phyloP scores from a whole-genome alignment of 164 flowering plant genomes.

The grape (Vitis vinifera) region DNA sequence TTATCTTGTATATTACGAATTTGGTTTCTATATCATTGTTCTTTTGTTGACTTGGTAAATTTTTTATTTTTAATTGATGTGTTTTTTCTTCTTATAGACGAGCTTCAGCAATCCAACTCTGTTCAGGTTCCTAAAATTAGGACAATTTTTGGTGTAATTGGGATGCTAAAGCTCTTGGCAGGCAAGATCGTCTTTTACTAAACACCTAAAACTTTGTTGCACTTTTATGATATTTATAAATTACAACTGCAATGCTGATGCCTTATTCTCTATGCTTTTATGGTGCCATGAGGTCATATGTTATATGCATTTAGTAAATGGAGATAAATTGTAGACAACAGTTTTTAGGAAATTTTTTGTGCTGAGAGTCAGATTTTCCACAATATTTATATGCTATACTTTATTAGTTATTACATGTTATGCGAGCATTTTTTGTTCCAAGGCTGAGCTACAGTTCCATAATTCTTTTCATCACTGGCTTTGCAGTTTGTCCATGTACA shows the following conservation, averaged over 20 bases:
- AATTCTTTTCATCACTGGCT: neutral
- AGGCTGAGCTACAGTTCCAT: too few species aligned
- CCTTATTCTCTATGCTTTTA: too few species aligned
- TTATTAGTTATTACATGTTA: too few species aligned
- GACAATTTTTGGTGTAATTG: constrained; percentile 82
- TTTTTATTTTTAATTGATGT: neutral
- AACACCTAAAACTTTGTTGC: neutral
- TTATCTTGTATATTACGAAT: neutral
- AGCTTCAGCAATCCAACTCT: constrained; percentile 54
- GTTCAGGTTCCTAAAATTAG: constrained; percentile 70
- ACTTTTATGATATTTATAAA: too few species aligned
- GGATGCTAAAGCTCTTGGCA: constrained; percentile 84
- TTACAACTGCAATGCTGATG: too few species aligned
- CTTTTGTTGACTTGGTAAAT: neutral
- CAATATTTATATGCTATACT: too few species aligned
- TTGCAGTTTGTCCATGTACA: neutral
- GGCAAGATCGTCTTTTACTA: constrained; percentile 38
- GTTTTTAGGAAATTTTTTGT: too few species aligned
- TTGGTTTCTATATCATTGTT: neutral
- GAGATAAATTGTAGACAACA: too few species aligned
- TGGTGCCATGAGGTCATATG: too few species aligned
- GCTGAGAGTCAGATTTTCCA: too few species aligned
- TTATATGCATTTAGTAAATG: too few species aligned
- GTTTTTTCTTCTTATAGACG: constrained; percentile 34
- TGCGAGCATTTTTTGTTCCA: too few species aligned